These are phyloP conservation scores for Salix arbutifolia DNA, from an alignment of 345 rosid species.

Conservation along the genomic window DNA sequence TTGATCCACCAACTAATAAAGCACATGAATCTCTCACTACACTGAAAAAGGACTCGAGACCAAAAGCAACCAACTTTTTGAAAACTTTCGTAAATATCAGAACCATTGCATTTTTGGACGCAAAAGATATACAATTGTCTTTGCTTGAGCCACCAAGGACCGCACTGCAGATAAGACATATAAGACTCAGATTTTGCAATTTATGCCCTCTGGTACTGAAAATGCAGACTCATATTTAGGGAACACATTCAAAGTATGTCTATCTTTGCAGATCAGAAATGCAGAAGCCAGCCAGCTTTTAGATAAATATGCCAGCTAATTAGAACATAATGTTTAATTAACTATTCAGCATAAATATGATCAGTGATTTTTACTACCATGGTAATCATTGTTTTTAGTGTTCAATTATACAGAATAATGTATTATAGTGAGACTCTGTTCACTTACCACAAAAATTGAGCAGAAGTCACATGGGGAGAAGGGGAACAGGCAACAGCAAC, in stretches of 20 bases:
- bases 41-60: constrained; percentile 53
- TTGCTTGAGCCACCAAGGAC: constrained; percentile 68
- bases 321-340: background rate
- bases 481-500: constrained; percentile 43
- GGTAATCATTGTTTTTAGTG: background rate
- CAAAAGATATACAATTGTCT: constrained; percentile 43
- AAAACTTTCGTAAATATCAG: constrained; percentile 45
- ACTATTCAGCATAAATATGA: background rate
- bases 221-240: background rate
- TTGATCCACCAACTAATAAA: constrained; percentile 32
- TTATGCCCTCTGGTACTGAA: background rate
- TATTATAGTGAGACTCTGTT: background rate
- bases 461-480: constrained; percentile 38
- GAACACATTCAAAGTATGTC: background rate
- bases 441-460: constrained; percentile 64
- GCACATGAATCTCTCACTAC: constrained; percentile 53
- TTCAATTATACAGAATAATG: background rate
- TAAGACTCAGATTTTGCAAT: background rate
- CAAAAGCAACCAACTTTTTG: constrained; percentile 49
- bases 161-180: constrained; percentile 52
- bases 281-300: background rate
- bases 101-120: constrained; percentile 49
- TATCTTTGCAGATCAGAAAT: background rate
- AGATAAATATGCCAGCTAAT: background rate
- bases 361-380: background rate